phyloP scores from a whole-genome alignment of 495 filamentous ascomycete genomes.

The Pyronema domesticum region DNA sequence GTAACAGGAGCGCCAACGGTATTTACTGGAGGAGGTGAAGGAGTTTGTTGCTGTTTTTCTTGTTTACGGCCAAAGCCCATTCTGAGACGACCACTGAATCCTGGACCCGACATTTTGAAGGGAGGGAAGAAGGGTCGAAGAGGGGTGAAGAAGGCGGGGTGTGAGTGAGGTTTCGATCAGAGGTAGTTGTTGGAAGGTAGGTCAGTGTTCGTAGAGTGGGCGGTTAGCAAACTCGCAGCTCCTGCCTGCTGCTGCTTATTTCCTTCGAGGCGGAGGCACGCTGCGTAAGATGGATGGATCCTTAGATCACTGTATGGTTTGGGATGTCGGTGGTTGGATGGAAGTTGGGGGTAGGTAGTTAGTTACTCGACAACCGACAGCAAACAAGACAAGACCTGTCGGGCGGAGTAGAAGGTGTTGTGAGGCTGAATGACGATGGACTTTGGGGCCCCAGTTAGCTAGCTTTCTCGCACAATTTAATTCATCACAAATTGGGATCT shows the following conservation, averaged over 20 bases:
- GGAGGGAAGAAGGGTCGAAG: neutral
- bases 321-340: neutral
- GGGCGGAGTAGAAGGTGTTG: no score
- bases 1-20: neutral
- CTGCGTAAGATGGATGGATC: neutral
- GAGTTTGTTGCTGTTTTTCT: neutral
- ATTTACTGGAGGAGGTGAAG: conserved; percentile 1
- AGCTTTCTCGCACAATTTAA: no score
- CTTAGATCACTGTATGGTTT: neutral
- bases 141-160: neutral
- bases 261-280: neutral
- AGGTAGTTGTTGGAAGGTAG: no score
- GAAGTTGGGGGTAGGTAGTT: neutral
- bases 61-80: neutral
- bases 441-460: no score
- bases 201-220: neutral
- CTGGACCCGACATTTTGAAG: neutral
- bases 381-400: no score
- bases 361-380: no score
- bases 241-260: neutral
- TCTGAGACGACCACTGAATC: conserved; percentile 1
- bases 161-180: no score
- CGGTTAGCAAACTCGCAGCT: neutral
- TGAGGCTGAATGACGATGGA: no score
- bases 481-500: no score